These are phyloP conservation scores for Leucocoprinus leucothites DNA, from an alignment of 768 basidiomycete genomes.

Conservation along the genomic window DNA sequence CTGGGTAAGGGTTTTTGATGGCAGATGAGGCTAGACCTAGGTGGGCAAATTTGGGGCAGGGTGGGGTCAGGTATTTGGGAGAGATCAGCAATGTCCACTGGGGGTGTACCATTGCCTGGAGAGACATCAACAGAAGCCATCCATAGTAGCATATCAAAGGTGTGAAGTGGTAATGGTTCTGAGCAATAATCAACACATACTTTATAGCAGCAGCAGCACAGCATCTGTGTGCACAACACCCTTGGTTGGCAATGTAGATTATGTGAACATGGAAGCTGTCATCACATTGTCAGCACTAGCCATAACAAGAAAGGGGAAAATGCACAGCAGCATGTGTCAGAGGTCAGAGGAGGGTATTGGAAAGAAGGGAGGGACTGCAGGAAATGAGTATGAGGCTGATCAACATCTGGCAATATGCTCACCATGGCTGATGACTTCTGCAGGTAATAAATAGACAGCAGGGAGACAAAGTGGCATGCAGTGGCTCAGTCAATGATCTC, in stretches of 20 bases:
- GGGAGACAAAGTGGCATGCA: too few relatives aligned
- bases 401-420: too few relatives aligned
- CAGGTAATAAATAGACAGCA: too few relatives aligned
- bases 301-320: slow-evolving; percentile 9
- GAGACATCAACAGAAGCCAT: slow-evolving; percentile 56
- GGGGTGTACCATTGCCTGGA: slow-evolving; percentile 36
- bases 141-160: slow-evolving; percentile 68
- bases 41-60: slow-evolving; percentile 18
- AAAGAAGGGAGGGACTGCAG: slow-evolving; percentile 21
- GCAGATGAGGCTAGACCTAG: slow-evolving; percentile 52
- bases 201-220: slow-evolving; percentile 27
- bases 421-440: too few relatives aligned
- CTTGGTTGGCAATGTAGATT: slow-evolving; percentile 35
- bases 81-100: slow-evolving; percentile 62
- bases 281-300: background rate
- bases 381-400: background rate
- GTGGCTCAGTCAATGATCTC: slow-evolving; percentile 10
- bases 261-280: background rate
- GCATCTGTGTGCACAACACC: slow-evolving; percentile 20
- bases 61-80: slow-evolving; percentile 45
- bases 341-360: slow-evolving; percentile 25
- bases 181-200: slow-evolving; percentile 22
- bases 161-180: slow-evolving; percentile 29
- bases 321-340: slow-evolving; percentile 19
- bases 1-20: slow-evolving; percentile 53